Conservation (phyloP, 2,329 filamentous ascomycete species). For the Scedosporium aurantiacum region DNA sequence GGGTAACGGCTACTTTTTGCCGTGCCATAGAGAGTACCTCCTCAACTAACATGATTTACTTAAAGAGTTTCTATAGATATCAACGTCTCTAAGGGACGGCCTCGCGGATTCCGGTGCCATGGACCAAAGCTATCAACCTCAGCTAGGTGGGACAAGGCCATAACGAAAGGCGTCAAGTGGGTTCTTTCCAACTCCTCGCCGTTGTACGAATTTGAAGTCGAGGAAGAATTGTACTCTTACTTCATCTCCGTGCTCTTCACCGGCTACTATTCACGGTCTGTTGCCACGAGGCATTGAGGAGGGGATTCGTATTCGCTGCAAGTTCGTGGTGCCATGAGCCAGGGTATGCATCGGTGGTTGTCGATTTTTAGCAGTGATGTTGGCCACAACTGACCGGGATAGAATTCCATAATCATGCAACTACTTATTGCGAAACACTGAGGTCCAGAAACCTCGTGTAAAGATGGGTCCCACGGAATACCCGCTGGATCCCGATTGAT, state of each 20-base stretch:
- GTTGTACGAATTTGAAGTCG: slow-evolving; percentile 14
- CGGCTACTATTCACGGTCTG: too few relatives aligned
- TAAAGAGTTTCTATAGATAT: slow-evolving; percentile 37
- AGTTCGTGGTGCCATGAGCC: too few relatives aligned
- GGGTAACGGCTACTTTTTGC: slow-evolving; percentile 21
- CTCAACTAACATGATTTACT: too few relatives aligned
- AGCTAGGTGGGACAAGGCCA: slow-evolving; percentile 29
- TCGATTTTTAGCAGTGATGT: too few relatives aligned
- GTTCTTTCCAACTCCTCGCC: slow-evolving; percentile 21
- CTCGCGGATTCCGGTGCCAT: slow-evolving; percentile 36
- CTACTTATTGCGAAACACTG: background rate
- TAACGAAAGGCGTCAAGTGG: slow-evolving; percentile 34
- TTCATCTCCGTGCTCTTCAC: too few relatives aligned
- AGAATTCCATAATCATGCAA: background rate
- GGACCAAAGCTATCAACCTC: slow-evolving; percentile 26
- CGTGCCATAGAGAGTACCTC: too few relatives aligned
- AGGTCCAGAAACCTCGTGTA: background rate
- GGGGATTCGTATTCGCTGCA: too few relatives aligned
- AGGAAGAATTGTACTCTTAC: background rate
- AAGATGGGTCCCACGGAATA: background rate
- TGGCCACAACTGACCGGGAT: too few relatives aligned
- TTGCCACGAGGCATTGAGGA: too few relatives aligned
- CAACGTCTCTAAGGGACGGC: slow-evolving; percentile 38
- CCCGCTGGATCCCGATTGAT: background rate
- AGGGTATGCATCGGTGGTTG: too few relatives aligned